These are phyloP conservation scores for Puccinia coronata DNA, from an alignment of 1,284 basidiomycete species.

Conservation along the genomic window DNA sequence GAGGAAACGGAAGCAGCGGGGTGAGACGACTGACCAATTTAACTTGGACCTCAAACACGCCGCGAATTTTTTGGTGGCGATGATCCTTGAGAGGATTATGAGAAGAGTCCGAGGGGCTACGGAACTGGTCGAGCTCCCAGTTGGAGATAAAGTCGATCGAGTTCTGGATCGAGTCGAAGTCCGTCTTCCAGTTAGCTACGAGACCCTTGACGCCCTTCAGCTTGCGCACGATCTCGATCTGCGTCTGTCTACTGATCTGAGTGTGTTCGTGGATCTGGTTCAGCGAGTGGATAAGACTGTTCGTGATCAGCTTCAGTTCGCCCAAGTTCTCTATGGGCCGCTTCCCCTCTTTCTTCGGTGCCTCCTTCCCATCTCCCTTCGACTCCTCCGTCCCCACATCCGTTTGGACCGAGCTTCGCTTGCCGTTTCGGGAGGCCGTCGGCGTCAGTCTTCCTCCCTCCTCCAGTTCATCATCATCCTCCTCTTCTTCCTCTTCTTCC, in stretches of 20 bases:
- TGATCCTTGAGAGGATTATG: background rate
- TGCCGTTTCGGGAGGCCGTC: background rate
- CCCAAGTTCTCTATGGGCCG: constrained; percentile 25
- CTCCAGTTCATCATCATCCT: background rate
- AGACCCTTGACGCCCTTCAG: constrained; percentile 39
- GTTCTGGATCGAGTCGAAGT: constrained; percentile 38
- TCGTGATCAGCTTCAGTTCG: constrained; percentile 40
- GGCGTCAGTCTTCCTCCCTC: constrained; percentile 32
- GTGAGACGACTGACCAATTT: constrained; percentile 36
- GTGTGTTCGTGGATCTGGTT: constrained; percentile 49
- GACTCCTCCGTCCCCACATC: background rate
- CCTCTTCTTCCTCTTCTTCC: background rate
- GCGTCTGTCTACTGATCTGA: constrained; percentile 45
- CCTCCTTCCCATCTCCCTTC: background rate
- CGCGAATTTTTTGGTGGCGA: constrained; percentile 10
- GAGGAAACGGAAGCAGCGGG: background rate
- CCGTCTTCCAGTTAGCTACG: constrained; percentile 40
- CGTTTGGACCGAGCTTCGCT: background rate
- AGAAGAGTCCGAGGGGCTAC: background rate
- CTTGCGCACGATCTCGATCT: constrained; percentile 44
- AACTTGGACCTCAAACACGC: constrained; percentile 41
- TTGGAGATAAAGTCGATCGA: constrained; percentile 36
- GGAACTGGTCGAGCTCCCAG: constrained; percentile 29
- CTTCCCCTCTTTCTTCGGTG: background rate
- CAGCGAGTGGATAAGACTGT: constrained; percentile 39